Percentiles rank a stretch among this genome's conserved stretches.
These are phyloP conservation scores for Neurospora pannonica DNA, from an alignment of 495 filamentous ascomycete species.

Conservation along the genomic window DNA sequence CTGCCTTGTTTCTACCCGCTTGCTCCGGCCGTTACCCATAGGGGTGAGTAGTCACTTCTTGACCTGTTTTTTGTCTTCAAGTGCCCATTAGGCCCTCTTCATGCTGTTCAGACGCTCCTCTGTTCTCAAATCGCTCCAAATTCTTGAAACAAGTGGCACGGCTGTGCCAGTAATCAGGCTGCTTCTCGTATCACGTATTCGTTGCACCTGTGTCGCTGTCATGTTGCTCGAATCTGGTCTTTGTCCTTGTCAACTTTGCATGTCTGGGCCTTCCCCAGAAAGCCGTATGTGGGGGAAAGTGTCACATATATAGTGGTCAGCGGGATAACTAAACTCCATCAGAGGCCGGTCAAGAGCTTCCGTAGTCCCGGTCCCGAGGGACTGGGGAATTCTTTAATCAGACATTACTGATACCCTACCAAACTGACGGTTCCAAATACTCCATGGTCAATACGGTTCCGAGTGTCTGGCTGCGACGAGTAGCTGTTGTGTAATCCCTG, in stretches of 20 bases:
- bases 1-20: background rate
- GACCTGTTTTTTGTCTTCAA: background rate
- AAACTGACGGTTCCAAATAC: background rate
- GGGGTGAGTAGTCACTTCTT: background rate
- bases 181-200: background rate
- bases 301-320: background rate
- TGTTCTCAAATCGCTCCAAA: background rate
- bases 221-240: background rate
- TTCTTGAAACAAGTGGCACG: background rate
- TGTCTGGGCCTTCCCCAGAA: background rate
- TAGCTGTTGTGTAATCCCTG: background rate
- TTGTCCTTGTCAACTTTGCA: background rate
- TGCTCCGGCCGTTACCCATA: background rate
- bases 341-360: background rate
- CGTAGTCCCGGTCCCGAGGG: background rate
- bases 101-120: background rate
- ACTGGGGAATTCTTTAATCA: background rate
- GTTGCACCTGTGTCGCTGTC: background rate
- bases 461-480: background rate
- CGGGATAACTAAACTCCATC: background rate
- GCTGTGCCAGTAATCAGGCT: background rate
- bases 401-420: background rate
- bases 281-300: background rate
- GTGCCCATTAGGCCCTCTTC: background rate
- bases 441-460: background rate